Evolutionary conservation across 257 asterid genomes (phyloP).

Genomic region (Lantana camara): DNA sequence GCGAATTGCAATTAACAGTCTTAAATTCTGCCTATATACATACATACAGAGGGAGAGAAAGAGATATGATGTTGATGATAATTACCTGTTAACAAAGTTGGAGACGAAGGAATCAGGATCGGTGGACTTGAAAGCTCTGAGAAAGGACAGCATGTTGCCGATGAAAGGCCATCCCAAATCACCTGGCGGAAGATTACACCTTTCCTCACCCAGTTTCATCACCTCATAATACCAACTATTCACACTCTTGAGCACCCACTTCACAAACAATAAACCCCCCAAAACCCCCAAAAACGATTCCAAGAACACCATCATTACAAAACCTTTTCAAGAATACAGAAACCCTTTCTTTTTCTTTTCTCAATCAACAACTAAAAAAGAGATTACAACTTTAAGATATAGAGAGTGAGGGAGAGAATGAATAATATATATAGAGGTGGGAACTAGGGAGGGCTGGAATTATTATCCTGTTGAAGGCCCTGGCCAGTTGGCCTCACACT

Average conservation of each 20-base stretch:
- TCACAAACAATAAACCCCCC: constrained; percentile 23
- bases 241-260: constrained; percentile 39
- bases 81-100: constrained; percentile 50
- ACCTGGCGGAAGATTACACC: constrained; percentile 78
- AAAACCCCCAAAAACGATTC: background rate
- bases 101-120: constrained; percentile 75
- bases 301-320: constrained; percentile 10
- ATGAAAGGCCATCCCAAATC: constrained; percentile 89
- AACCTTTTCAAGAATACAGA: no score
- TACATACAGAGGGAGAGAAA: background rate
- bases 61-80: constrained; percentile 8
- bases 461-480: no score
- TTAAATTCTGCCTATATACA: no score
- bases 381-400: background rate
- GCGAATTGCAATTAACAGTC: no score
- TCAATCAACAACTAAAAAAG: no score
- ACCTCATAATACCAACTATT: constrained; percentile 61
- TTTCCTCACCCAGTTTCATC: constrained; percentile 40
- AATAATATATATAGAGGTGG: background rate
- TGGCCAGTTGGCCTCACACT: no score
- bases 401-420: background rate
- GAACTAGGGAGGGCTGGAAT: no score
- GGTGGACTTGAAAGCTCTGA: constrained; percentile 68
- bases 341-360: no score
- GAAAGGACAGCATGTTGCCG: constrained; percentile 84